Evolutionary conservation across 805 yeast species (phyloP).

Genomic region (Candida mattraensis): DNA sequence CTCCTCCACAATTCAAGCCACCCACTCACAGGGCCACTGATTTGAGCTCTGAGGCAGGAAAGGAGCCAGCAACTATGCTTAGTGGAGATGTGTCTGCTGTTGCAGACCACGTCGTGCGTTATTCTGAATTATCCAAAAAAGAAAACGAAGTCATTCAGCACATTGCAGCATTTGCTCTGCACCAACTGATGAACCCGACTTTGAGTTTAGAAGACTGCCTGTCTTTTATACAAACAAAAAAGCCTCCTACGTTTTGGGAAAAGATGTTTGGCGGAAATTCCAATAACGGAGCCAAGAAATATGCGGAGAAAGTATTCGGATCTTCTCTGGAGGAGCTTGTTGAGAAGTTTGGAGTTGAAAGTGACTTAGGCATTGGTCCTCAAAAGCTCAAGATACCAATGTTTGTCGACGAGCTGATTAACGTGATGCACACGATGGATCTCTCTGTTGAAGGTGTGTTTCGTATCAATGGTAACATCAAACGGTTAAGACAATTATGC

Average conservation of each 20-base stretch:
- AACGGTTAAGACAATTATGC: constrained; percentile 70
- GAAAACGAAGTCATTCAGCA: constrained; percentile 63
- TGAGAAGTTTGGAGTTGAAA: constrained; percentile 71
- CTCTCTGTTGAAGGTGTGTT: constrained; percentile 95
- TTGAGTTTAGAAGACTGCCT: constrained; percentile 41
- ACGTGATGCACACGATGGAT: constrained; percentile 84
- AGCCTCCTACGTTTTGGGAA: constrained; percentile 52
- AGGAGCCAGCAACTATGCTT: background rate
- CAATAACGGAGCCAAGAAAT: constrained; percentile 5
- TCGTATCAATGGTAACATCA: constrained; percentile 93
- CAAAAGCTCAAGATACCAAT: constrained; percentile 77
- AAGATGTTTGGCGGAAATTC: constrained; percentile 36
- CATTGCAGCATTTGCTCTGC: constrained; percentile 54
- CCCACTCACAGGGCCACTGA: too few species aligned
- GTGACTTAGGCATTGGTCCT: constrained; percentile 84
- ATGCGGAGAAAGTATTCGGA: constrained; percentile 63
- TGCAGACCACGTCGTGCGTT: constrained; percentile 40
- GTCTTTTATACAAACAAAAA: constrained; percentile 42
- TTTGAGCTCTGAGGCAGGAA: too few species aligned
- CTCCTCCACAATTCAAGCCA: constrained; percentile 2
- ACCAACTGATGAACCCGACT: constrained; percentile 32
- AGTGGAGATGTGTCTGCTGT: background rate
- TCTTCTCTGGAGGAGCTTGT: constrained; percentile 69
- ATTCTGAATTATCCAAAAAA: constrained; percentile 57
- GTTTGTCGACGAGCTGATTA: constrained; percentile 80